A percentile compares a stretch with the other conserved stretches of the same genome.
phyloP scores from a whole-genome alignment of 2,329 filamentous ascomycete species.

The Talaromyces sp. region DNA sequence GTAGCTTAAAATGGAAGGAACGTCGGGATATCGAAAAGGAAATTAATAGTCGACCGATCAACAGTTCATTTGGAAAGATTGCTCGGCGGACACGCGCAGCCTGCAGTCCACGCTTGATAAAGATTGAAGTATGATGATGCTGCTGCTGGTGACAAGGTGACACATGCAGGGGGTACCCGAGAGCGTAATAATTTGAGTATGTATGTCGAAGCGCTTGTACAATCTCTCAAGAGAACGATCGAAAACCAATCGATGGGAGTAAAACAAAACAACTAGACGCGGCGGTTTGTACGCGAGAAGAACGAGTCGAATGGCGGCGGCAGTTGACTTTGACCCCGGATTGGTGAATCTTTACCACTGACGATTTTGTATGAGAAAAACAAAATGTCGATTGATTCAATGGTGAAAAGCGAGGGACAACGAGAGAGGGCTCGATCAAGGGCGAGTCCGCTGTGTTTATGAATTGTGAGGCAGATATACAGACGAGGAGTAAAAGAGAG shows the following conservation, averaged over 20 bases:
- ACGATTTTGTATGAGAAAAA: not conserved
- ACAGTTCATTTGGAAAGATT: slow-evolving; percentile 15
- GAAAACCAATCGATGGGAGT: not conserved
- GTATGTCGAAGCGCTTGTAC: not conserved
- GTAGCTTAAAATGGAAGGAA: not conserved
- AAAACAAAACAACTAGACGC: slow-evolving; percentile 3
- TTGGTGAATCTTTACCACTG: slow-evolving; percentile 2
- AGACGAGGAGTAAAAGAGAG: slow-evolving; percentile 15
- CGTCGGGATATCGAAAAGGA: not conserved
- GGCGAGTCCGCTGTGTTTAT: slow-evolving; percentile 2
- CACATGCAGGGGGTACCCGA: slow-evolving; percentile 3
- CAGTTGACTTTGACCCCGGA: not conserved
- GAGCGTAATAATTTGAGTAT: not conserved
- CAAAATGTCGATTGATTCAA: not conserved
- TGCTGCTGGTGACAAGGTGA: slow-evolving; percentile 1
- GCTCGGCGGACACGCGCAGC: slow-evolving; percentile 16
- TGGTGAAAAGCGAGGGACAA: slow-evolving; percentile 4
- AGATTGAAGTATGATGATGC: not conserved
- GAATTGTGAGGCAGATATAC: slow-evolving; percentile 17
- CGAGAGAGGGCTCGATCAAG: slow-evolving; percentile 11
- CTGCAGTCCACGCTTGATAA: slow-evolving; percentile 5
- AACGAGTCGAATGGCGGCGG: not conserved
- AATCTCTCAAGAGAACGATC: not conserved
- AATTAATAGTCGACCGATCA: slow-evolving; percentile 14
- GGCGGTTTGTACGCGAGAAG: not conserved